A percentile compares a stretch with the other conserved stretches of the same genome.
These are phyloP conservation scores for Cucumis melo DNA, from an alignment of 306 rosid species.

Conservation along the genomic window DNA sequence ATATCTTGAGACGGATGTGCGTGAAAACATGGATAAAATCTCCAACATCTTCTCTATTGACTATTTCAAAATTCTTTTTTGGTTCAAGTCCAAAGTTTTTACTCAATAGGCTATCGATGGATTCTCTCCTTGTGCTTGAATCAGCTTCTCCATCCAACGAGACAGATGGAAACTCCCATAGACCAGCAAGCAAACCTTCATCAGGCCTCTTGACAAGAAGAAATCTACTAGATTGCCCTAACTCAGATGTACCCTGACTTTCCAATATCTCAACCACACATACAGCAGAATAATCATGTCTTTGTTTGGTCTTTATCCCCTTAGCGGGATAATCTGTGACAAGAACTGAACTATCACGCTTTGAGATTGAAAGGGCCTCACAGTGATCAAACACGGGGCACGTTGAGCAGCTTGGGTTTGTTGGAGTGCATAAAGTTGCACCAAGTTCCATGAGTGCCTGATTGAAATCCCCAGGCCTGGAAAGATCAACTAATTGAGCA, in stretches of 20 bases:
- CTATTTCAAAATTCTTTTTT: constrained; percentile 27
- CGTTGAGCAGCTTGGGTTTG: constrained; percentile 56
- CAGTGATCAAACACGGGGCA: constrained; percentile 75
- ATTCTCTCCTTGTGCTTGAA: constrained; percentile 35
- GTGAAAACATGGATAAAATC: constrained; percentile 74
- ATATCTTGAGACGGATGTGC: constrained; percentile 87
- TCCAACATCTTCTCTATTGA: constrained; percentile 63
- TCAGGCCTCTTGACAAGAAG: constrained; percentile 76
- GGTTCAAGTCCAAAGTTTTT: constrained; percentile 33
- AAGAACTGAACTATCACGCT: constrained; percentile 28
- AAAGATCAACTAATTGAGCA: constrained; percentile 68
- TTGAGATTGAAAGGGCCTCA: constrained; percentile 40
- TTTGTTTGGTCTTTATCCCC: constrained; percentile 41
- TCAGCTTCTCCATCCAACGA: constrained; percentile 44
- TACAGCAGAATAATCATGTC: constrained; percentile 57
- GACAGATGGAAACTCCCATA: constrained; percentile 94
- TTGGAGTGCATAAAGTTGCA: constrained; percentile 67
- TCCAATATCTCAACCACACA: constrained; percentile 74
- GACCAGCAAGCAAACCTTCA: constrained; percentile 92
- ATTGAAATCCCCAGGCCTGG: constrained; percentile 83
- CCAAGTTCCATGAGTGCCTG: constrained; percentile 98
- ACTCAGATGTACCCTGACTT: constrained; percentile 16
- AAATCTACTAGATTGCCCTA: constrained; percentile 26
- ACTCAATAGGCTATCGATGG: constrained; percentile 34
- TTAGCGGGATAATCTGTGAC: constrained; percentile 79